Base-by-base conservation (phyloP, 2,329 filamentous ascomycete genomes). In the Ophiostoma triangulosporum region DNA sequence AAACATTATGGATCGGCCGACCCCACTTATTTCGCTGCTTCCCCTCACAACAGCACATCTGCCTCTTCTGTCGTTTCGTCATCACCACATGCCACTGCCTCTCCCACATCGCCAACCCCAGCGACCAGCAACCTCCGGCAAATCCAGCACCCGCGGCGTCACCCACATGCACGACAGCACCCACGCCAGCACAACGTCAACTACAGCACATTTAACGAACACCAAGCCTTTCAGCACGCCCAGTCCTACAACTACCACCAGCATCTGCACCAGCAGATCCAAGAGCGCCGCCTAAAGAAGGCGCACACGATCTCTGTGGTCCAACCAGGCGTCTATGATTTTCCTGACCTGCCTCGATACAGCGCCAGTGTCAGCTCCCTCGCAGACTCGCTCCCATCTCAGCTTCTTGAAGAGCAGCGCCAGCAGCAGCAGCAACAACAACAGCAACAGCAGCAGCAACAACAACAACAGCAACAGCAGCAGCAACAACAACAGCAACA, bases 171-270 rank as follows among this genome's bases (percentile, higher is more conserved):
- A 8, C 51, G 38, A 17, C 54, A 38, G 14, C n/a, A 48, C 24
- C 53, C 48, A 14, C 53, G 51, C 15, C 50, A 46, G 14, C 35
- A 22, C 31, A 45, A 33, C 51, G 20, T 22, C 36, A 50, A 40
- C 36, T 24, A 46, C 38, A 31, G n/a, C 12, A 15, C 14, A 9
- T 26, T 24, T 15, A 17, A 48, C 57, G 45, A 55, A 45, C 50
- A 58, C 35, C 50, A 52, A 5, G 7, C n/a, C 14, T 17, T 29
- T 11, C 45, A 31, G 9, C 26, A 31, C 43, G 48, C 51, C 48
- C 48, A 58, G 36, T 51, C 35, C 53, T 58, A 56, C 36, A 57
- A 57, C 12, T 56, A 56, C 48, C 57, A 55, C 51, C 54, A 56
- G 15, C 56, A 60, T 36, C 54, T 56, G 9, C 49, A 51, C 6